Base-by-base conservation (phyloP, 2,329 filamentous ascomycete species). In the Monosporascus sp. region DNA sequence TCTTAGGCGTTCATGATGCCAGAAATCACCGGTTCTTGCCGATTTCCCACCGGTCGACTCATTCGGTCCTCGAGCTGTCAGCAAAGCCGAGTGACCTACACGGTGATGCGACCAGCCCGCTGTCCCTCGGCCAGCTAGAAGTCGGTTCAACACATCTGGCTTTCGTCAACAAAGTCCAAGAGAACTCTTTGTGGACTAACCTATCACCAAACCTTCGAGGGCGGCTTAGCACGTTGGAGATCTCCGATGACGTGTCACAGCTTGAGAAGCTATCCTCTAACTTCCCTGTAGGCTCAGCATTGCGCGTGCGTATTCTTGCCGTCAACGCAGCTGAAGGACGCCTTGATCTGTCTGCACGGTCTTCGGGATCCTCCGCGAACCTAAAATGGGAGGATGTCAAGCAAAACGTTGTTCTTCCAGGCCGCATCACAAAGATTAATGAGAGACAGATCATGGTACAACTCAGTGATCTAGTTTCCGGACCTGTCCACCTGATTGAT, bases 1-100 rank as follows among this genome's bases (percentile, higher is more conserved):
- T 97, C 38, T 77, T 97, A 37, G 93, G 92, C 58, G 80, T 95
- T 34, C 93, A 97, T 66, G 91, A 97, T 72, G 89, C 91, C 49
- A 86, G 88, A 60, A 95, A 90, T 63, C 90, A 97, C 71, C 86
- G 88, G 46, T 99, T 96, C 74, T 78, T 99, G 43, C 92, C 94
- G 2, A 90, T 99, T 64, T 89, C 88, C 38, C 93, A 97, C 72
- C 84, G 91, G 51, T 85, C 85, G 48, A 85, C 85, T 52, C 92
- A 91, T 69, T 86, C 87, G 0, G 87, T 96, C 2, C 88, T 93
- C 55, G 94, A 99, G 69, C 80, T 97, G 50, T 94, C 92, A 4
- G 83, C 88, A 4, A 97, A 92, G 72, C 80, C 83, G 36, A 87
- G 82, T 53, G 81, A 88, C 54, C 69, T 86, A 41, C 78, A 85